Evolutionary conservation across 805 yeast genomes (phyloP).

Genomic region (Starmerella vaccinii): DNA sequence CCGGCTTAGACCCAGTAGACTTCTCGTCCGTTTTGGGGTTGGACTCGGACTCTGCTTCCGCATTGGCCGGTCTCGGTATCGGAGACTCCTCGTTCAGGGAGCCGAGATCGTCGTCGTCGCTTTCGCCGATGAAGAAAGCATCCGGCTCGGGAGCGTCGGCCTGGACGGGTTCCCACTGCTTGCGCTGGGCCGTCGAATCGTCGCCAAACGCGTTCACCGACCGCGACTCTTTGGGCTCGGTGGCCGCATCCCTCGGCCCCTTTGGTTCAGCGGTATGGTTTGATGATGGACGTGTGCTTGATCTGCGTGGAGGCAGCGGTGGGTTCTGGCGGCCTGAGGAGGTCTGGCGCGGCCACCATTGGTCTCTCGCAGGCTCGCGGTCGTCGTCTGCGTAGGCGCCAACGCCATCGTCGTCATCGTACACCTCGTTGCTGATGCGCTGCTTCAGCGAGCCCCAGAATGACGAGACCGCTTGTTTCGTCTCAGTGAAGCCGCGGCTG

Average conservation of each 20-base stretch:
- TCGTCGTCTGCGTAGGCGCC: conserved; percentile 5
- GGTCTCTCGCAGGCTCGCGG: conserved; percentile 11
- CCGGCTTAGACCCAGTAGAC: conserved; percentile 5
- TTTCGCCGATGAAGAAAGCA: conserved; percentile 28
- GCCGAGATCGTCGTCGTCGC: conserved; percentile 25
- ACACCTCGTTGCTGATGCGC: conserved; percentile 23
- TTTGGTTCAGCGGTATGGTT: not conserved
- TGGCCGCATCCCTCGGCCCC: not conserved
- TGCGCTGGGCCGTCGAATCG: conserved; percentile 8
- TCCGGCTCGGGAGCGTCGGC: conserved; percentile 25
- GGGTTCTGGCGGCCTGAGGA: not conserved
- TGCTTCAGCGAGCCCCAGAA: conserved; percentile 22
- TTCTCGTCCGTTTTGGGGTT: not conserved
- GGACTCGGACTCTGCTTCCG: too few relatives aligned
- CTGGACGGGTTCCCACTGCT: conserved; percentile 3
- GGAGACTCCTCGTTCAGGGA: conserved; percentile 21
- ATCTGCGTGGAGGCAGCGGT: not conserved
- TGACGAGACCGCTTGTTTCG: conserved; percentile 20
- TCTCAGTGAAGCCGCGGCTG: conserved; percentile 21
- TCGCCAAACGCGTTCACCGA: conserved; percentile 28
- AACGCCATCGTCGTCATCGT: conserved; percentile 22
- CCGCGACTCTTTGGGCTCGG: conserved; percentile 3
- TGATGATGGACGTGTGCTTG: not conserved
- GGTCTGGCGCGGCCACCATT: conserved; percentile 13
- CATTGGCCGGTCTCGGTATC: too few relatives aligned